Conservation (phyloP, 805 yeast species). For the Jamesozyma lodderae region DNA sequence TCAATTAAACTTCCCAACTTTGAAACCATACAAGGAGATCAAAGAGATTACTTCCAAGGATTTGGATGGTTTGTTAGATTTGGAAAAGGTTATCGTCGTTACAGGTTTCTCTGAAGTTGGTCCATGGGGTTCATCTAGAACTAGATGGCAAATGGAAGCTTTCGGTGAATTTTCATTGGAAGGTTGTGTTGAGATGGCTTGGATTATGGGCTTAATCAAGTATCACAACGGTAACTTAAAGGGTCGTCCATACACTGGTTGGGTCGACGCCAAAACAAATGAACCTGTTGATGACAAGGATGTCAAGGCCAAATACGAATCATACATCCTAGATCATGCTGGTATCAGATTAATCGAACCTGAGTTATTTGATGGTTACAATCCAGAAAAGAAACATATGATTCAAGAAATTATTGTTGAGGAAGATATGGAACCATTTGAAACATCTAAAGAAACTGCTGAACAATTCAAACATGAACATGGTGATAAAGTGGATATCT, state of each 20-base stretch:
- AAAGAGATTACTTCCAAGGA: constrained; percentile 56
- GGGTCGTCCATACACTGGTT: constrained; percentile 79
- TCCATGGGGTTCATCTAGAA: constrained; percentile 99
- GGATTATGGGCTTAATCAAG: constrained; percentile 97
- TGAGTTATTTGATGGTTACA: constrained; percentile 86
- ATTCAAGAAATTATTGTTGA: constrained; percentile 94
- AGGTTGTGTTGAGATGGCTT: constrained; percentile 98
- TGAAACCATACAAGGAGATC: constrained; percentile 68
- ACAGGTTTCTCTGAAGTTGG: constrained; percentile 98
- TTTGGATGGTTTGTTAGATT: constrained; percentile 83
- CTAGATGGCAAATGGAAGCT: constrained; percentile 99
- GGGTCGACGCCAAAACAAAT: constrained; percentile 93
- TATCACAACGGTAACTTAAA: constrained; percentile 71
- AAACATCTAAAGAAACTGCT: constrained; percentile 90
- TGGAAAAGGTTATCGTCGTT: constrained; percentile 85
- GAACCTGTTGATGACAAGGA: constrained; percentile 93
- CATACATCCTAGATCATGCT: constrained; percentile 77
- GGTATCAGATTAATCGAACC: constrained; percentile 98
- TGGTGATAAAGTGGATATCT: constrained; percentile 86
- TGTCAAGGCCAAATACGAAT: constrained; percentile 85
- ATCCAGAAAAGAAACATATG: constrained; percentile 87
- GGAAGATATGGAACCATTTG: constrained; percentile 94
- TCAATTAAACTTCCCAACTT: constrained; percentile 85
- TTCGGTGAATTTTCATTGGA: constrained; percentile 89
- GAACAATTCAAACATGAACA: constrained; percentile 89